Conservation (phyloP, 2,329 filamentous ascomycete genomes). For the Fusarium udum region DNA sequence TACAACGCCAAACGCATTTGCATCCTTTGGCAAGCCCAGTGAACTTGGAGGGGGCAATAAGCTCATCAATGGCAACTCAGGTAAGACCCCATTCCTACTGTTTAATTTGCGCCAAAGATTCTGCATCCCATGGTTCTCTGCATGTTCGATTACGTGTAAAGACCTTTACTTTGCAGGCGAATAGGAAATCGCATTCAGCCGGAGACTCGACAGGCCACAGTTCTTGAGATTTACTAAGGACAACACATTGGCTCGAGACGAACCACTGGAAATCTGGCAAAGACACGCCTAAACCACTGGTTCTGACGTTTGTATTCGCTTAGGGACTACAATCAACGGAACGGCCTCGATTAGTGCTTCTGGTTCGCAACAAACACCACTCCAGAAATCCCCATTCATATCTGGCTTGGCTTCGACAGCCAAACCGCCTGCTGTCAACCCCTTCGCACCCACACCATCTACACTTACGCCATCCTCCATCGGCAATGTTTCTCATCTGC, state of each 20-base stretch:
- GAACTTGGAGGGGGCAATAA: conserved; percentile 10
- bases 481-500: conserved; percentile 3
- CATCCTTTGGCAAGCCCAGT: conserved; percentile 13
- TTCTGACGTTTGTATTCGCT: conserved; percentile 44
- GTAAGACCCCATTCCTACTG: conserved; percentile 36
- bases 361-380: conserved; percentile 27
- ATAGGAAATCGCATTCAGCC: conserved; percentile 39
- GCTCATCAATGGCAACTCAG: conserved; percentile 30
- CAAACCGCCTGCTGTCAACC: conserved; percentile 26
- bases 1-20: conserved; percentile 21
- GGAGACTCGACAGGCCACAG: conserved; percentile 41
- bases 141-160: conserved; percentile 11
- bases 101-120: conserved; percentile 41
- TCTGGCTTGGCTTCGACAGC: conserved; percentile 2
- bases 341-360: conserved; percentile 18
- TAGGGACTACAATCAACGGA: conserved; percentile 42
- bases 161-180: conserved; percentile 33
- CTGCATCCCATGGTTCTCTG: conserved; percentile 31
- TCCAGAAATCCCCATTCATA: conserved; percentile 40
- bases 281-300: conserved; percentile 40
- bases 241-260: conserved; percentile 38
- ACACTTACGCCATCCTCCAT: conserved; percentile 6
- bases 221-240: conserved; percentile 25
- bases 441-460: conserved; percentile 28
- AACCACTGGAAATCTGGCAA: conserved; percentile 45